Percentiles rank a stretch among this genome's conserved stretches.
These are phyloP conservation scores for Prunus mongolica DNA, from an alignment of 306 rosid species.

Conservation along the genomic window DNA sequence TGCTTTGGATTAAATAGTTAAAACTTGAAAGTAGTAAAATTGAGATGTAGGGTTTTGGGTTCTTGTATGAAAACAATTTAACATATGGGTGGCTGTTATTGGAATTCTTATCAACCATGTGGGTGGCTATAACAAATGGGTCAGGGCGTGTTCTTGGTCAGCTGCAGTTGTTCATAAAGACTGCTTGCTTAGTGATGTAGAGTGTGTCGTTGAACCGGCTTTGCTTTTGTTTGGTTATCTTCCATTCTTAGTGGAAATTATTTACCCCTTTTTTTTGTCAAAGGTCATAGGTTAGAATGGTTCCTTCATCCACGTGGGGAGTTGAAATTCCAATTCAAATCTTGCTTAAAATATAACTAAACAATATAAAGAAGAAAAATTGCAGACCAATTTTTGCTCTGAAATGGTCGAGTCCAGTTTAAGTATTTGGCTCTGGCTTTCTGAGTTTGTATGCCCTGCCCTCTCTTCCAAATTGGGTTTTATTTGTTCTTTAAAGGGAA, in stretches of 20 bases:
- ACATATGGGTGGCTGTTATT: neutral
- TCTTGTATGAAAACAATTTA: neutral
- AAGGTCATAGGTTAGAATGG: conserved; percentile 8
- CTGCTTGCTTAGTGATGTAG: neutral
- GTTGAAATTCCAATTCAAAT: conserved; percentile 10
- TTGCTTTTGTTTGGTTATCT: neutral
- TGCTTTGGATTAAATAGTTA: neutral
- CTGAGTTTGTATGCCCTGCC: too few relatives aligned
- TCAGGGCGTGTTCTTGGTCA: conserved; percentile 6
- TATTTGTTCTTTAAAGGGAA: too few relatives aligned
- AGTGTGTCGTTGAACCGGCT: neutral
- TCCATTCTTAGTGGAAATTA: conserved; percentile 5
- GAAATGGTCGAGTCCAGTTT: neutral
- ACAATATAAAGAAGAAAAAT: neutral
- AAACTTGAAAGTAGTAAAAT: neutral
- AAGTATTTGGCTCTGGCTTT: neutral
- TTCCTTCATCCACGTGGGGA: neutral
- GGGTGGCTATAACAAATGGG: neutral
- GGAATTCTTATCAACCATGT: neutral
- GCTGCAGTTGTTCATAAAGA: neutral
- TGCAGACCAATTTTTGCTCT: neutral
- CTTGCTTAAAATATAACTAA: neutral
- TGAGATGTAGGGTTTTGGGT: neutral
- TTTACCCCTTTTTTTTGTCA: conserved; percentile 6
- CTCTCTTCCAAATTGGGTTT: too few relatives aligned